Conservation (phyloP, 169 alveolate species). For the Eimeria praecox region DNA sequence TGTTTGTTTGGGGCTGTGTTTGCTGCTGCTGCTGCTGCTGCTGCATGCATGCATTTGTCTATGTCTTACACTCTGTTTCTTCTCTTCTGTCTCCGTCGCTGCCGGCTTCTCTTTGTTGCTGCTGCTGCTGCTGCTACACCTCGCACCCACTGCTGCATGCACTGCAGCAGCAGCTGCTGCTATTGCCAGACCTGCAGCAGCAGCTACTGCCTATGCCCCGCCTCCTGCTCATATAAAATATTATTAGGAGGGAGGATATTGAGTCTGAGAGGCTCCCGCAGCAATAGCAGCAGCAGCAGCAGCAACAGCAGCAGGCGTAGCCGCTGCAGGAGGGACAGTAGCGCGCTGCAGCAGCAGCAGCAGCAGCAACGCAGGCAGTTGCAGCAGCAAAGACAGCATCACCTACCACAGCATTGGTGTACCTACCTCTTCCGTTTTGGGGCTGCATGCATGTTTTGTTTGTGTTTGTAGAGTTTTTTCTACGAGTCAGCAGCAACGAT, state of each 20-base stretch:
- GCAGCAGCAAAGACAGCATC: constrained; percentile 7
- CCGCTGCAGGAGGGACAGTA: not conserved
- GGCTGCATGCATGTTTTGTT: not conserved
- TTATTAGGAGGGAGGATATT: not conserved
- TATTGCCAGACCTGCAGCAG: not conserved
- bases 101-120: not conserved
- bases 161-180: not conserved
- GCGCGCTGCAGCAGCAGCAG: not conserved
- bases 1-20: no score
- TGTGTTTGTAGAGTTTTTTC: constrained; percentile 55
- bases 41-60: constrained; percentile 14
- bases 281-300: not conserved
- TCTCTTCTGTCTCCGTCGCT: not conserved
- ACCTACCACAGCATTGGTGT: not conserved
- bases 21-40: constrained; percentile 17
- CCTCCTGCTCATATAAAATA: not conserved
- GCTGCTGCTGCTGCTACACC: not conserved
- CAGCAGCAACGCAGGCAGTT: not conserved
- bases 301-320: not conserved
- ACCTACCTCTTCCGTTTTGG: not conserved
- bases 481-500: constrained; percentile 80
- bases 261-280: not conserved
- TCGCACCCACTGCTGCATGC: not conserved
- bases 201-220: not conserved
- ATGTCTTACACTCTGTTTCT: no score